phyloP scores from a whole-genome alignment of 495 filamentous ascomycete species.

The Lasiosphaeriaceae sp. region DNA sequence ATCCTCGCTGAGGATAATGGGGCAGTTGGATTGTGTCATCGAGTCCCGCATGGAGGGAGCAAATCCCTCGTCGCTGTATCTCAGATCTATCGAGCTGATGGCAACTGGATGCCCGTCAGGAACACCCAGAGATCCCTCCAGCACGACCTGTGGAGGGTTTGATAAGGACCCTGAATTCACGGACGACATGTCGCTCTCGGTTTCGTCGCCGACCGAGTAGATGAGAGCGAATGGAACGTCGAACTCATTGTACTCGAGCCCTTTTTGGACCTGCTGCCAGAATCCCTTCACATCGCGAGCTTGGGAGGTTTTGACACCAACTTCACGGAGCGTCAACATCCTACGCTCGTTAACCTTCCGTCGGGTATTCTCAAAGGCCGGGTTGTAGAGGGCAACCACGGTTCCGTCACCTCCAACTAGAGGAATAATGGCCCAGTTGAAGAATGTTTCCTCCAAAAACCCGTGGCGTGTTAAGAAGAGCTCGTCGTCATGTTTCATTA shows the following conservation, averaged over 20 bases:
- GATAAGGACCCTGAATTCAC: constrained; percentile 55
- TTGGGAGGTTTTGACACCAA: constrained; percentile 63
- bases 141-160: constrained; percentile 49
- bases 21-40: constrained; percentile 52
- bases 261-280: constrained; percentile 54
- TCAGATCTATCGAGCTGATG: constrained; percentile 53
- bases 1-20: constrained; percentile 54
- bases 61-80: constrained; percentile 58
- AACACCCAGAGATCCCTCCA: constrained; percentile 62
- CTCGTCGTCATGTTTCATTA: constrained; percentile 71
- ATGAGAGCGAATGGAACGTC: constrained; percentile 63
- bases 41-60: constrained; percentile 63
- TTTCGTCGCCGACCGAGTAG: constrained; percentile 58
- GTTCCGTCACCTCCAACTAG: constrained; percentile 59
- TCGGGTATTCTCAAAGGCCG: constrained; percentile 64
- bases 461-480: constrained; percentile 59
- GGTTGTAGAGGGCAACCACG: constrained; percentile 65
- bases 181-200: constrained; percentile 58
- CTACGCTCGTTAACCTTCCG: constrained; percentile 61
- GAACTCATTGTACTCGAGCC: constrained; percentile 57
- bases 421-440: constrained; percentile 65
- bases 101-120: constrained; percentile 55
- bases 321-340: constrained; percentile 63
- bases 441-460: constrained; percentile 65
- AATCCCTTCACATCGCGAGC: constrained; percentile 64